Evolutionary conservation across 129 eudicot genomes (phyloP), one percentile per base, ranked within the genome.

Genomic region (Escallonia herrerae): DNA sequence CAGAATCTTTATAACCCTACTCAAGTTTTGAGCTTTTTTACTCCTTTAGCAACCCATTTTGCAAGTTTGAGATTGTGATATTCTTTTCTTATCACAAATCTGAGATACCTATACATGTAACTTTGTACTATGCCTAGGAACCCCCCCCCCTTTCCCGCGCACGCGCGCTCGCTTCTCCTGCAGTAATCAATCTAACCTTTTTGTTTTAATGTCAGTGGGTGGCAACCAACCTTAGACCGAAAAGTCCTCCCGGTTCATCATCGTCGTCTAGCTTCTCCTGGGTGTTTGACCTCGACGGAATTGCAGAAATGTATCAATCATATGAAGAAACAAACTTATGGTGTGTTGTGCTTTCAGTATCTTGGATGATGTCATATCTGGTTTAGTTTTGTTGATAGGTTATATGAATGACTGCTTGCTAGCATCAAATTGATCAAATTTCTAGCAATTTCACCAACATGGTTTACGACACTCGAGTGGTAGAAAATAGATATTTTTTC

Each of bases 281-380:
- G 97, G 75, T 61, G 52, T 91, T 91, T 62, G 77, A 91, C 81
- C 97, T 91, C 60, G 72, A 85, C 22, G 97, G 97, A 51, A 87
- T 91, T 70, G 58, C 94, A 48, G 89, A 91, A 70, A 91, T 91
- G 97, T 91, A 91, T 73, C 88, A 78, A 69, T 91, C 97, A 7
- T 91, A 87, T 75, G 97, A 91, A 79, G 95, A 85, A 39, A 91
- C 97, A 67, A 91, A 85, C 65, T 58, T 91, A 73, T 91, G 96
- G 97, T 87, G 83, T 67, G 56, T 46, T 43, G 15, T 15, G 41
- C 14, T 69, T 9, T 8, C 41, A 70, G 11, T 6, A 11, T 40
- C 51, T 41, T 49, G 9, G 43, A 46, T 64, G 41, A 14, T 15
- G 56, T 46, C 8, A 39, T 15, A 63, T n/a, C 7, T 43, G 41